These are phyloP conservation scores for Aspergillus leporis DNA, from an alignment of 495 filamentous ascomycete species.

Conservation along the genomic window DNA sequence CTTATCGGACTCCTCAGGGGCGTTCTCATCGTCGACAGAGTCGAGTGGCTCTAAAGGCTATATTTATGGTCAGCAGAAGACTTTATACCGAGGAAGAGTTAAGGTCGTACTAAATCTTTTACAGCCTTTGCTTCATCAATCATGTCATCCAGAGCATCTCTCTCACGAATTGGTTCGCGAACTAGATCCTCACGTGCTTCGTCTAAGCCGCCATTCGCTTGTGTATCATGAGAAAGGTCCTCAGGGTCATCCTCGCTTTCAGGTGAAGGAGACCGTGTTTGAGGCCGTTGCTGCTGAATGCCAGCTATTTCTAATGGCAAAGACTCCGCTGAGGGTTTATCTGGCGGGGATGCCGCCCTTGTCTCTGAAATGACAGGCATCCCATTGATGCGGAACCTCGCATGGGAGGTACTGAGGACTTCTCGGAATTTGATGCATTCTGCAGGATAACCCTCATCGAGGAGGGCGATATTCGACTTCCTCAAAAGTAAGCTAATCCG, in stretches of 20 bases:
- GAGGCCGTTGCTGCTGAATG: slow-evolving; percentile 17
- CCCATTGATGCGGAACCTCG: slow-evolving; percentile 59
- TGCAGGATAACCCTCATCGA: slow-evolving; percentile 76
- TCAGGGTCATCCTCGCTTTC: background rate
- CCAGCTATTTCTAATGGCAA: slow-evolving; percentile 32
- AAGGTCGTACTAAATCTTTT: slow-evolving; percentile 51
- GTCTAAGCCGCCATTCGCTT: background rate
- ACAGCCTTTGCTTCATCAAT: slow-evolving; percentile 57
- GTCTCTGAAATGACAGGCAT: slow-evolving; percentile 15
- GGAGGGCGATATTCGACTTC: slow-evolving; percentile 55
- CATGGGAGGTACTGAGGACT: slow-evolving; percentile 59
- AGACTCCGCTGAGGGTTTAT: slow-evolving; percentile 15
- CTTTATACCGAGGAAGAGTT: background rate
- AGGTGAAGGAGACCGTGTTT: slow-evolving; percentile 19
- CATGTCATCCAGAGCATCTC: slow-evolving; percentile 57
- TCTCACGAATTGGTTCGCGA: slow-evolving; percentile 15
- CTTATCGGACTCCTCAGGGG: slow-evolving; percentile 21
- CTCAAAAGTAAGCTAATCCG: slow-evolving; percentile 26
- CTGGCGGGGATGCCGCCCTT: background rate
- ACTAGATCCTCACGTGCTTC: background rate
- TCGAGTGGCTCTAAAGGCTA: slow-evolving; percentile 48
- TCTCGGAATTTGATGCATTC: slow-evolving; percentile 69
- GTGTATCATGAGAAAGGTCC: background rate
- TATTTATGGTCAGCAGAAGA: background rate
- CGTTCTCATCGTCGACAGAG: slow-evolving; percentile 23